A percentile compares a stretch with the other conserved stretches of the same genome.
Evolutionary conservation across 2,329 filamentous ascomycete genomes (phyloP).

Genomic region (Trichoderma sp.): DNA sequence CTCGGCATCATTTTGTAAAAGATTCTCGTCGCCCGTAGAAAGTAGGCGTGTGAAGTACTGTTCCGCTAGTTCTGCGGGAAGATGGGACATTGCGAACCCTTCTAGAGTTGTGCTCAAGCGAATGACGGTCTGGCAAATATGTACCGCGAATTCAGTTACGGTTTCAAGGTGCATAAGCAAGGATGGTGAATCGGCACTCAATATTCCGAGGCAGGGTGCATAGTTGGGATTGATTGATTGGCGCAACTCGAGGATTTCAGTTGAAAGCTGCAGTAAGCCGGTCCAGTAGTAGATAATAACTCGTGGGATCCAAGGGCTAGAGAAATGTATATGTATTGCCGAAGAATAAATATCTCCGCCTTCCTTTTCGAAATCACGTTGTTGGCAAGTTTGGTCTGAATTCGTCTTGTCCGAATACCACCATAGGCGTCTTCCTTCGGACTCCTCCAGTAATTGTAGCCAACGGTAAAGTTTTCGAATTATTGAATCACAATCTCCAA

Average conservation of each 20-base stretch:
- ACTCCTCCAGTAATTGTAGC: neutral
- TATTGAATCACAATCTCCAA: neutral
- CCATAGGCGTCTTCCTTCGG: neutral
- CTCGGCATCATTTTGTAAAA: neutral
- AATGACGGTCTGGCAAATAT: neutral
- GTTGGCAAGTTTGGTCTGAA: neutral
- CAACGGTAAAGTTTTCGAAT: neutral
- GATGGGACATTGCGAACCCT: neutral
- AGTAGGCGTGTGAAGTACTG: neutral
- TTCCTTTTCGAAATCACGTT: neutral
- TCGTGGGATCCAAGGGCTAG: neutral
- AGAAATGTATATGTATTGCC: neutral
- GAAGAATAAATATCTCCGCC: neutral
- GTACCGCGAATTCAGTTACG: neutral
- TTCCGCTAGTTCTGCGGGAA: neutral
- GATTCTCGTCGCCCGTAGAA: neutral
- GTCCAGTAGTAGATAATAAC: neutral
- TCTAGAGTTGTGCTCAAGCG: neutral
- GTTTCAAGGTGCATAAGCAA: neutral
- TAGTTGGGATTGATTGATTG: neutral
- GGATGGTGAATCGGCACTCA: neutral
- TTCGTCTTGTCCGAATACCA: neutral
- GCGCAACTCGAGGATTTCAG: neutral
- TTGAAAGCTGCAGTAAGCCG: neutral
- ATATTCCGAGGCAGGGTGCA: neutral